Percentiles rank a stretch among this genome's conserved stretches.
phyloP scores from a whole-genome alignment of 805 yeast genomes.

The Saccharomycopsis synnaedendra region DNA sequence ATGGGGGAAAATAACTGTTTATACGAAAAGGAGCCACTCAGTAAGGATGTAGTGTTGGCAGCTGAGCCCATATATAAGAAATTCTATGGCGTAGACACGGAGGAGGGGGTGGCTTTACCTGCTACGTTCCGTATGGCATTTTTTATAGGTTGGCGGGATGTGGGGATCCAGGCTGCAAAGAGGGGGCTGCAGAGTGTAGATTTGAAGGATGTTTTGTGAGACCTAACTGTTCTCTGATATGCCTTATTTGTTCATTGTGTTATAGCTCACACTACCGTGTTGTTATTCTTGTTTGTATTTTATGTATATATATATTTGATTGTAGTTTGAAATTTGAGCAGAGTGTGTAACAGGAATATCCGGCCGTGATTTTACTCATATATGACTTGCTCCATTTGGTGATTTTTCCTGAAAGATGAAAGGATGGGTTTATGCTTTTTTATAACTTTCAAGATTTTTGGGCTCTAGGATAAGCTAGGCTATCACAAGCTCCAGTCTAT shows the following conservation, averaged over 20 bases:
- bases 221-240: background rate
- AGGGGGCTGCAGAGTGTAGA: conserved; percentile 64
- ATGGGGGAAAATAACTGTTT: conserved; percentile 84
- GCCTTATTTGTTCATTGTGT: background rate
- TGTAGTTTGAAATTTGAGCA: background rate
- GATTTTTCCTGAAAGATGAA: too few relatives aligned
- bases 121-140: conserved; percentile 70
- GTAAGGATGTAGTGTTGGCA: conserved; percentile 59
- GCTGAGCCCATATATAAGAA: conserved; percentile 64
- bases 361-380: too few relatives aligned
- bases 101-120: conserved; percentile 38
- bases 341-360: background rate
- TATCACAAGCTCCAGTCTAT: too few relatives aligned
- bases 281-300: too few relatives aligned
- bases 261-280: too few relatives aligned
- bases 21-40: conserved; percentile 27
- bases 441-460: too few relatives aligned
- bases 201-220: conserved; percentile 46
- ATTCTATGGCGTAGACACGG: conserved; percentile 56
- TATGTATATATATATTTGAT: background rate
- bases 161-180: conserved; percentile 60
- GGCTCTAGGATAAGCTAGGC: too few relatives aligned
- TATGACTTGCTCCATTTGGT: too few relatives aligned
- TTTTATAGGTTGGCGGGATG: conserved; percentile 83
- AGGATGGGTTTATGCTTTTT: too few relatives aligned